phyloP scores from a whole-genome alignment of 139 green algal species.

The Deuterostichococcus epilithicus region DNA sequence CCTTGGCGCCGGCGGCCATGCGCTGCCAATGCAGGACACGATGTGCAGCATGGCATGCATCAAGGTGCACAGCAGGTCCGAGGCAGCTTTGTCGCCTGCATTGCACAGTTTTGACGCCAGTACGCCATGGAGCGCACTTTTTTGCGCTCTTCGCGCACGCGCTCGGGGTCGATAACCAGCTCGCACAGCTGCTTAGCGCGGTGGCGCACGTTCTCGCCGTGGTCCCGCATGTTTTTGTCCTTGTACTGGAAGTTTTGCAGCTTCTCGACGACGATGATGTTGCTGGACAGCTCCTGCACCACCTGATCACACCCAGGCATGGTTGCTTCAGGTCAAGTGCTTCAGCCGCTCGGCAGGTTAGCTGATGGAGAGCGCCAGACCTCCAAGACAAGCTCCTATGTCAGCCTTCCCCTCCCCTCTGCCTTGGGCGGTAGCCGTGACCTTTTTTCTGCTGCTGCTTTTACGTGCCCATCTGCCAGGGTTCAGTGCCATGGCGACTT shows the following conservation, averaged over 20 bases:
- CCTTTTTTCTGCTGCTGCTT: no score
- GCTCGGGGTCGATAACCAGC: constrained; percentile 58
- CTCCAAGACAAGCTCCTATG: no score
- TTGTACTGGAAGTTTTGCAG: constrained; percentile 83
- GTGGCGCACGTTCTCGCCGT: constrained; percentile 85
- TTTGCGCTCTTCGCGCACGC: constrained; percentile 58
- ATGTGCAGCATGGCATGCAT: no score
- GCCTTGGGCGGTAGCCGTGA: no score
- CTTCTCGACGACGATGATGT: constrained; percentile 57
- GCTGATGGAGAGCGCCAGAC: neutral
- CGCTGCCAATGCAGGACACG: no score
- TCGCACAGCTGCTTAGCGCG: constrained; percentile 67
- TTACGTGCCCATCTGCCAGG: neutral
- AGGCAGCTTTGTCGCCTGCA: no score
- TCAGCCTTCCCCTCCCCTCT: no score
- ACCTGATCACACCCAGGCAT: constrained; percentile 39
- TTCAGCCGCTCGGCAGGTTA: neutral
- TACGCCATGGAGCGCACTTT: constrained; percentile 47
- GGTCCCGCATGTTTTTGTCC: constrained; percentile 68
- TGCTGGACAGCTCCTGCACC: constrained; percentile 57
- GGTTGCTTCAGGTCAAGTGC: neutral
- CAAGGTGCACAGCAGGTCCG: no score
- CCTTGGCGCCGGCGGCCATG: no score
- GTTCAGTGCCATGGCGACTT: neutral
- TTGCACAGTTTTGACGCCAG: neutral